Percentiles rank a stretch among this genome's conserved stretches.
phyloP scores from a whole-genome alignment of 768 basidiomycete genomes.

The Psilocybe azurescens region DNA sequence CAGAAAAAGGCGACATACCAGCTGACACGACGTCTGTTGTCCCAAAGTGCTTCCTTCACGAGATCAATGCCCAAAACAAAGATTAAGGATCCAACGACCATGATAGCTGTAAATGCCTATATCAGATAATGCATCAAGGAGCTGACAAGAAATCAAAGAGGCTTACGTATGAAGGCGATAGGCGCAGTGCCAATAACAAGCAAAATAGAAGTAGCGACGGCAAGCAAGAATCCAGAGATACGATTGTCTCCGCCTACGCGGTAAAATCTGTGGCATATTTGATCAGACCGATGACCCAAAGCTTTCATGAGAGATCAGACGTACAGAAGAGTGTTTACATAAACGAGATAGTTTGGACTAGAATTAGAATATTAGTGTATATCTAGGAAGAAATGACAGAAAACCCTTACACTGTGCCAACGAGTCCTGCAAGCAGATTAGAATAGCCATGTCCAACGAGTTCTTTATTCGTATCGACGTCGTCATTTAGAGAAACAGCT shows the following conservation, averaged over 20 bases:
- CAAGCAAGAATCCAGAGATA: constrained; percentile 85
- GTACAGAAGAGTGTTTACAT: constrained; percentile 84
- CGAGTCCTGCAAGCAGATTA: constrained; percentile 79
- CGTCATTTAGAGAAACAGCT: constrained; percentile 90
- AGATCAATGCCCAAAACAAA: constrained; percentile 95
- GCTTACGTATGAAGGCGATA: constrained; percentile 90
- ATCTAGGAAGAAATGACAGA: not conserved
- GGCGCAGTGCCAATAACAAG: constrained; percentile 86
- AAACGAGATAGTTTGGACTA: constrained; percentile 87
- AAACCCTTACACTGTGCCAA: constrained; percentile 77
- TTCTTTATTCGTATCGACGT: constrained; percentile 91
- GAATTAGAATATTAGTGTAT: not conserved
- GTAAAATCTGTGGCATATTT: constrained; percentile 67
- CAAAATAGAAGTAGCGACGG: constrained; percentile 70
- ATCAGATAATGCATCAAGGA: constrained; percentile 1
- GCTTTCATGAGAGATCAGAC: constrained; percentile 4
- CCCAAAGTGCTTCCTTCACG: constrained; percentile 96
- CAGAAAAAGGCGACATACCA: constrained; percentile 42
- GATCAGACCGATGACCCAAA: not conserved
- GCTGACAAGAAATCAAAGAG: not conserved
- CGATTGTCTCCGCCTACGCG: constrained; percentile 90
- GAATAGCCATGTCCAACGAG: constrained; percentile 93
- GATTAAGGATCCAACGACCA: constrained; percentile 91
- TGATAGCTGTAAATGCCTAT: constrained; percentile 62
- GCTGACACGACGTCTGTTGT: constrained; percentile 89